phyloP scores from a whole-genome alignment of 1,284 basidiomycete genomes.

The Leccinum fuscescens region DNA sequence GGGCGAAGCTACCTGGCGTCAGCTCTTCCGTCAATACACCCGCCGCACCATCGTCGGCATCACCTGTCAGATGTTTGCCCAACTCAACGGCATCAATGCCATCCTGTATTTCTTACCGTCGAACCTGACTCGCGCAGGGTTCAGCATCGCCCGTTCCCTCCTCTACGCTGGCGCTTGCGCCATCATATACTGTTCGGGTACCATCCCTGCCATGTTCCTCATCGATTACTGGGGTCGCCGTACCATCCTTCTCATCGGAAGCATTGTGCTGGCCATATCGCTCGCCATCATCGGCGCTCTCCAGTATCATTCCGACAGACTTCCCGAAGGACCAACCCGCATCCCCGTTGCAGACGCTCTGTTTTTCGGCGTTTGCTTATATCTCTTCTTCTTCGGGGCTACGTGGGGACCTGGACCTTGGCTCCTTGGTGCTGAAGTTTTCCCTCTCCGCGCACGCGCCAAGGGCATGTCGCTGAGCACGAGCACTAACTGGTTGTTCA shows the following conservation, averaged over 20 bases:
- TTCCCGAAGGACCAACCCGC: conserved; percentile 38
- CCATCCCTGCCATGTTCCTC: conserved; percentile 55
- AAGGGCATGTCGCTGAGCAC: conserved; percentile 68
- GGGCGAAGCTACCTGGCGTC: conserved; percentile 42
- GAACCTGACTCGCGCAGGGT: conserved; percentile 50
- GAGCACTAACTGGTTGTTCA: conserved; percentile 56
- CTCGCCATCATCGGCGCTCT: conserved; percentile 45
- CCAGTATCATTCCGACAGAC: conserved; percentile 41
- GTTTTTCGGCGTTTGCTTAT: conserved; percentile 43
- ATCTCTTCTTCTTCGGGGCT: conserved; percentile 48
- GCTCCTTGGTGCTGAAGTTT: conserved; percentile 60
- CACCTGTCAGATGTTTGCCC: conserved; percentile 54
- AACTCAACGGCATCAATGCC: conserved; percentile 58
- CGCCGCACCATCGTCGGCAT: conserved; percentile 46
- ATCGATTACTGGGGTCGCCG: conserved; percentile 57
- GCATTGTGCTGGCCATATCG: conserved; percentile 39
- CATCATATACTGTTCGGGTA: conserved; percentile 56
- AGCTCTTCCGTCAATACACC: conserved; percentile 48
- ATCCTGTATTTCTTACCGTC: conserved; percentile 56
- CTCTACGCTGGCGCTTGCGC: conserved; percentile 54
- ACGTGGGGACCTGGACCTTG: conserved; percentile 69
- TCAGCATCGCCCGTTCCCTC: conserved; percentile 42
- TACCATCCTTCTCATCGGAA: conserved; percentile 49
- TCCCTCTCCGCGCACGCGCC: conserved; percentile 64
- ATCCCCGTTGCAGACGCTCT: conserved; percentile 45